Percentiles rank a stretch among this genome's conserved stretches.
Conservation (phyloP, 805 yeast species). For the Alloascoidea hylecoeti region DNA sequence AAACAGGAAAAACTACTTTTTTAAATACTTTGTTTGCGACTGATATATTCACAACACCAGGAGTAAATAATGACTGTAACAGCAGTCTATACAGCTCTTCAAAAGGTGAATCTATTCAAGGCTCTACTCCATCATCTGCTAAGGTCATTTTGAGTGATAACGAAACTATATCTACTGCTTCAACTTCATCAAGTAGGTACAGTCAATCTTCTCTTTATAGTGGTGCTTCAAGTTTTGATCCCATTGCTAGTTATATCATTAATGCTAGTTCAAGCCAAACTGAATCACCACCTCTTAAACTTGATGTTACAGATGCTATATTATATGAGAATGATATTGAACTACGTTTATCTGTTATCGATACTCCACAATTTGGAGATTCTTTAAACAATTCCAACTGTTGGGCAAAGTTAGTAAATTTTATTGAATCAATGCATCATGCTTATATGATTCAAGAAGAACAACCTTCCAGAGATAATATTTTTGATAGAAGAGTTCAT, state of each 20-base stretch:
- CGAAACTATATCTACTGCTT: slow-evolving; percentile 33
- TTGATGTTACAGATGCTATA: too few species aligned
- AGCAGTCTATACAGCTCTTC: too few species aligned
- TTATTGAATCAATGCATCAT: slow-evolving; percentile 85
- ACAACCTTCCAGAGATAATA: slow-evolving; percentile 54
- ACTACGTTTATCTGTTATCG: slow-evolving; percentile 67
- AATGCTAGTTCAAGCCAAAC: slow-evolving; percentile 32
- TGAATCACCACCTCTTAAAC: slow-evolving; percentile 40
- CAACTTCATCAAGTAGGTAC: too few species aligned
- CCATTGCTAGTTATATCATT: too few species aligned
- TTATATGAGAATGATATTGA: slow-evolving; percentile 81
- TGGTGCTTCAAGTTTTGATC: too few species aligned
- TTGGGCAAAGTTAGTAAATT: slow-evolving; percentile 80
- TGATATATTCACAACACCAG: too few species aligned
- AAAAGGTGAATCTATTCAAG: too few species aligned
- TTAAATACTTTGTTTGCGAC: slow-evolving; percentile 73
- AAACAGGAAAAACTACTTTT: slow-evolving; percentile 52
- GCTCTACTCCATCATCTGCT: too few species aligned
- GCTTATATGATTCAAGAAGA: slow-evolving; percentile 85
- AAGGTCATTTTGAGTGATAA: too few species aligned
- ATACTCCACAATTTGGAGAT: slow-evolving; percentile 92
- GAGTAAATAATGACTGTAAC: too few species aligned
- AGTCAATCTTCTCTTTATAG: too few species aligned
- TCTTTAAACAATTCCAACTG: slow-evolving; percentile 73
- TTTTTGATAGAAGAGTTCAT: slow-evolving; percentile 70